Conservation (phyloP, 106 monocot species). For the Chionographis japonica region DNA sequence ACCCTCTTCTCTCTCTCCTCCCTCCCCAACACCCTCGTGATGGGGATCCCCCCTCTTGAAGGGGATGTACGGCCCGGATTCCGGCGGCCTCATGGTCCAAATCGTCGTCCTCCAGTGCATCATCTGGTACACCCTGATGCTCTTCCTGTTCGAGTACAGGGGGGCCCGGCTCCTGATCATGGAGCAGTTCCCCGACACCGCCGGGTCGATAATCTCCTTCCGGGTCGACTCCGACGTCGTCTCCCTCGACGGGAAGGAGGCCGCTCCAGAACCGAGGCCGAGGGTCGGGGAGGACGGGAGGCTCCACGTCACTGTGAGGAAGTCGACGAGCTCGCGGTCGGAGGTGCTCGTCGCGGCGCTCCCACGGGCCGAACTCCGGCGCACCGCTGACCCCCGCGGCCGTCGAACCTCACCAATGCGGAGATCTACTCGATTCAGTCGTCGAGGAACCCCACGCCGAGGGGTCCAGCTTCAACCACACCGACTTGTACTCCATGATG, state of each 20-base stretch:
- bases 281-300: constrained; percentile 29
- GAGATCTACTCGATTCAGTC: constrained; percentile 83
- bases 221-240: constrained; percentile 43
- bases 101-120: constrained; percentile 49
- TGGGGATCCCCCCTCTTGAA: constrained; percentile 48
- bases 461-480: constrained; percentile 79
- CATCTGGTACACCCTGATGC: constrained; percentile 53
- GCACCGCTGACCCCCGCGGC: constrained; percentile 31
- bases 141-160: constrained; percentile 50
- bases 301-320: constrained; percentile 26
- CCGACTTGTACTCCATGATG: constrained; percentile 65
- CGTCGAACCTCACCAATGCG: constrained; percentile 72
- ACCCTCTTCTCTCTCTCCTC: constrained; percentile 48
- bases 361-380: background rate
- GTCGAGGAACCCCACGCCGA: constrained; percentile 65
- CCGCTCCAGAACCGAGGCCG: constrained; percentile 29
- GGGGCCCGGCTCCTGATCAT: constrained; percentile 28
- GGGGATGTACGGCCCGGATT: constrained; percentile 35
- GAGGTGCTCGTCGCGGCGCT: constrained; percentile 17
- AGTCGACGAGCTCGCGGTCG: constrained; percentile 28
- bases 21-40: constrained; percentile 58
- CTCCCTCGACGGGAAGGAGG: constrained; percentile 32
- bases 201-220: constrained; percentile 38
- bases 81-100: constrained; percentile 44
- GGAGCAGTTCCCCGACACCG: constrained; percentile 43